A percentile compares a stretch with the other conserved stretches of the same genome.
Evolutionary conservation across 1,139 yeast genomes (phyloP).

Genomic region (Wickerhamiella infanticola): DNA sequence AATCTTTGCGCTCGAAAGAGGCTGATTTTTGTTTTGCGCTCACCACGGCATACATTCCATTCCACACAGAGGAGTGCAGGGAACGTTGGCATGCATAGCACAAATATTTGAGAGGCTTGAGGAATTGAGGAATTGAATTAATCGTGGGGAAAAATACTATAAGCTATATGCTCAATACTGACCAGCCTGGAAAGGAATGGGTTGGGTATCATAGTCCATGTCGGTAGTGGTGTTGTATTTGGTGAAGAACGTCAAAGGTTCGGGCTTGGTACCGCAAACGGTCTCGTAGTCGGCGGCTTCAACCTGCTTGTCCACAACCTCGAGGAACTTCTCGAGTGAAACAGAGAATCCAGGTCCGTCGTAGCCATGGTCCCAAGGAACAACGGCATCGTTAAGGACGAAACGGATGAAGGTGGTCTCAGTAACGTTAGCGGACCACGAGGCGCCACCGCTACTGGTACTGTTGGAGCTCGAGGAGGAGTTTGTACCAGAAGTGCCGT

Average conservation of each 20-base stretch:
- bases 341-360: not conserved
- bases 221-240: not conserved
- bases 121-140: too few relatives aligned
- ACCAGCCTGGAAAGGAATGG: slow-evolving; percentile 5
- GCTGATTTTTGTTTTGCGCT: too few relatives aligned
- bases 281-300: not conserved
- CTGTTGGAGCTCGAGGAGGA: not conserved
- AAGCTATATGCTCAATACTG: not conserved
- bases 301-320: not conserved
- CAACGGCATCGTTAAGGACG: slow-evolving; percentile 41
- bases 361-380: slow-evolving; percentile 33
- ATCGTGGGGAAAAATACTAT: too few relatives aligned
- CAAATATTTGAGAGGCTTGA: too few relatives aligned
- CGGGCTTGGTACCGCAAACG: not conserved
- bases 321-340: not conserved
- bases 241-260: not conserved
- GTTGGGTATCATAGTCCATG: slow-evolving; percentile 2
- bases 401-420: slow-evolving; percentile 28
- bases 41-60: too few relatives aligned
- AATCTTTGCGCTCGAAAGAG: too few relatives aligned
- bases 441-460: not conserved
- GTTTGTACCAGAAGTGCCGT: not conserved
- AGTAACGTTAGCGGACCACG: not conserved
- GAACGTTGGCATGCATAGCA: too few relatives aligned
- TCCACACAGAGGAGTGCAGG: too few relatives aligned